Evolutionary conservation across 225 moss, liverwort and hornwort species (phyloP), one percentile per base, ranked within the genome.

Genomic region (Pseudoscleropodium purum): DNA sequence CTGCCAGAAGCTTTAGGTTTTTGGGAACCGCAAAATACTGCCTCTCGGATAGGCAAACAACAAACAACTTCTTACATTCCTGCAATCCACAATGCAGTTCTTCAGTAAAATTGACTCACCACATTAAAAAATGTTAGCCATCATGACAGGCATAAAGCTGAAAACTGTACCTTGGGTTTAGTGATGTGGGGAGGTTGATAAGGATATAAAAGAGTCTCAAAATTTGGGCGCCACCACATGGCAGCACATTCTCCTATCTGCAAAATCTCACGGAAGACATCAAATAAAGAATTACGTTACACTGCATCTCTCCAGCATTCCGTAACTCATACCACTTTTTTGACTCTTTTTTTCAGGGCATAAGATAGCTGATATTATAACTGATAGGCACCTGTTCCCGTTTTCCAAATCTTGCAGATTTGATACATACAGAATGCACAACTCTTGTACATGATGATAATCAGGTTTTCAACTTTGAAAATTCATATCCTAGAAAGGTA

Each of bases 171-270:
- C 99, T 99, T 99, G 27, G 99, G 99, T 89, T 99, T 99, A 49
- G 99, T 99, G 84, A 99, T 99, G 90, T 99, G 99, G 65, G 99
- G 99, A 91, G 99, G 99, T 90, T 96, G 97, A 89, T 99, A 99
- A 26, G 99, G 99, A 87, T 99, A 99, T 80, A 99, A 90, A 89
- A 99, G 90, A 36, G 99, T 99, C 93, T 99, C 99, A 94, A 99
- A 99, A 92, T 99, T 99, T 78, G 99, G 99, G 79, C 99, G 95
- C 99, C 99, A 99, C 99, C 99, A 99, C 86, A 99, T 95, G 59
- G 97, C 99, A 89, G 99, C 99, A 92, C 99, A 99, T 92, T 99
- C 99, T 75, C 99, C 99, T 82, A 99, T 97, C 99, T 99, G 93
- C 91, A 86, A 15, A 77, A 69, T 51, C 84, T 51, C 72, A 86